Evolutionary conservation across 2,329 filamentous ascomycete genomes (phyloP), one percentile per base, ranked within the genome.

Genomic region (Venturiaceae sp.): DNA sequence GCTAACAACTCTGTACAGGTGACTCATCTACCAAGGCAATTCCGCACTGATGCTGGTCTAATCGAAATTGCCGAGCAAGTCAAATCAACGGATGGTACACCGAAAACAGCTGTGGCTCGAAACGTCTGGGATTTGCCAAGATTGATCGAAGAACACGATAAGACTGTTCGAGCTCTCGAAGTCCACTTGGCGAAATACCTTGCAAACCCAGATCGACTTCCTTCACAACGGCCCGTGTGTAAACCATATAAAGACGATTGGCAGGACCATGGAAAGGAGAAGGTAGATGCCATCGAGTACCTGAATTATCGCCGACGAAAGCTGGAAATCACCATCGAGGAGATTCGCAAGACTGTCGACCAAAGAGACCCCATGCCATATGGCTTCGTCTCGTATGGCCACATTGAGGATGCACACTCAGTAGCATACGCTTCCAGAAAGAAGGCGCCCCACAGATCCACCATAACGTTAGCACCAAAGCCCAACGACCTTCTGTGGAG

Each of bases 401-500:
- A 86, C 41, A 95, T 99, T 58, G 80, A 85, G 59, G 89, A 95
- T 65, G 90, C 94, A 0, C 94, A 99, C 67, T 83, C 83, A 19
- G 91, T 95, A 62, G 94, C 92, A 11, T 95, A 88, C 72, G 82
- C 85, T 11, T 83, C 87, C 21, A 87, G 87, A 60, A 88, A 85
- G 54, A 94, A 92, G 75, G 87, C 87, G 64, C 89, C 89, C 0
- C 80, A 88, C 39, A 89, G 90, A 3, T 85, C 90, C 0, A 87
- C 82, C 0, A 83, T 97, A 58, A 79, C 76, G 5, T 79, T 97
- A 16, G 92, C 94, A 1, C 91, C 94, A 2, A 84, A 85, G 60
- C 92, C 94, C 3, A 90, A 88, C 68, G 92, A 97, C 69, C 82
- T 99, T 56, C 95, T 99, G 63, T 99, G 94, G 94, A 87, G 90